Evolutionary conservation across 306 rosid species (phyloP), one percentile per base, ranked within the genome.

Genomic region (Argentina anserina): DNA sequence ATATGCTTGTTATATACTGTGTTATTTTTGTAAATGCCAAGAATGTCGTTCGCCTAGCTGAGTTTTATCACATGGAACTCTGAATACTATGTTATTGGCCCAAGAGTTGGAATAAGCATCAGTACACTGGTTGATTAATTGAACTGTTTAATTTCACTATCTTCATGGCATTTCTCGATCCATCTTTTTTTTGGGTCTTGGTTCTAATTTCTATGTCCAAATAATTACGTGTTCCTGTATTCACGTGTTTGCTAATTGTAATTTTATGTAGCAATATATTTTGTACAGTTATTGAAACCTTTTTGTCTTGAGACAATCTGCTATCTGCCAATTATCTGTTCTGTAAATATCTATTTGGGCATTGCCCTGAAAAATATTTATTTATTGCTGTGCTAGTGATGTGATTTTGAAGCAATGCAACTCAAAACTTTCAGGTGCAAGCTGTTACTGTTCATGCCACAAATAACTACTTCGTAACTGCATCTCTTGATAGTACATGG

Each of bases 391-490:
- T 33, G 29, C n/a, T 26, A 9, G n/a, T 71, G 40, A 71, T 40
- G 12, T 40, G 53, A 34, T 40, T 29, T 15, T 55, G n/a, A 40
- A 41, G 8, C 9, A 71, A 41, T 40, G 66, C 1, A 2, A 34
- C 66, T 40, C 36, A 76, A 69, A 64, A 29, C 60, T 76, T 80
- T 76, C 90, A 95, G 99, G 97, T 95, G 76, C 96, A 95, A 90
- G 97, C 97, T 59, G 96, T 95, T 71, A 95, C 99, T 1, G 97
- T 95, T 31, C 99, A 95, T 83, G 99, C 97, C 70, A 95, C 99
- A 9, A 90, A 88, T 71, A 86, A 87, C 86, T 95, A 83, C 88
- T 86, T 91, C 39, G 99, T 95, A 81, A 95, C 97, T 36, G 96
- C 97, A 55, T 95, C 99, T 58, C 97, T 95, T 74, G 99, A 95